Conservation (phyloP, 2,329 filamentous ascomycete species). For the Colletotrichum incanum region DNA sequence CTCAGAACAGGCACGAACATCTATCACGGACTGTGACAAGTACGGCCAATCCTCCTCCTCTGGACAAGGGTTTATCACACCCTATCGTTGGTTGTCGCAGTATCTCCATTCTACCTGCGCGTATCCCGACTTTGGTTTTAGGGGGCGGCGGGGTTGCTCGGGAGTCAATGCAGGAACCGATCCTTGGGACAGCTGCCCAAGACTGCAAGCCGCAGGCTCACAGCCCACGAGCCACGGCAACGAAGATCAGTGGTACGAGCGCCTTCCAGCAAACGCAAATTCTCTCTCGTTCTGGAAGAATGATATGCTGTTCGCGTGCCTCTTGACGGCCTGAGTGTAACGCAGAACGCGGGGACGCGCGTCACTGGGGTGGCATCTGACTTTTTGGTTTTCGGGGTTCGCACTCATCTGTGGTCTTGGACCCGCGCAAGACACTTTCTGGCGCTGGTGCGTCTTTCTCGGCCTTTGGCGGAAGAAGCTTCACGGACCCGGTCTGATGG, state of each 20-base stretch:
- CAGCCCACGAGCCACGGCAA: neutral
- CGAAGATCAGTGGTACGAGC: neutral
- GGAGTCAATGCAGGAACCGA: neutral
- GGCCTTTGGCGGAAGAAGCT: neutral
- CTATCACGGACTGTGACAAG: too few species aligned
- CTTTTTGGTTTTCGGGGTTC: neutral
- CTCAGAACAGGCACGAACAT: neutral
- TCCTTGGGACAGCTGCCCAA: neutral
- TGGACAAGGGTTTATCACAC: neutral
- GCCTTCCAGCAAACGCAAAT: neutral
- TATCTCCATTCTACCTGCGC: neutral
- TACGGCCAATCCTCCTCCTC: neutral
- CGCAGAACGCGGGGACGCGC: constrained; percentile 3
- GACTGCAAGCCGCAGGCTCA: neutral
- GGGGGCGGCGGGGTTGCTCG: neutral
- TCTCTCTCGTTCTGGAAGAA: neutral
- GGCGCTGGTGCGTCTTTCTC: neutral
- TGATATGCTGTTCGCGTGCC: constrained; percentile 1
- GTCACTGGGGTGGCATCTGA: neutral
- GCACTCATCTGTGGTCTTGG: constrained; percentile 10
- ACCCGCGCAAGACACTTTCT: too few species aligned
- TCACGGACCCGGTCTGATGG: neutral
- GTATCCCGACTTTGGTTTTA: neutral
- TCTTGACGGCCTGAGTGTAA: neutral
- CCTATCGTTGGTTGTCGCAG: neutral